Percentiles rank a stretch among this genome's conserved stretches.
Conservation (phyloP, 2,329 filamentous ascomycete genomes). For the Albifimbria verrucaria region DNA sequence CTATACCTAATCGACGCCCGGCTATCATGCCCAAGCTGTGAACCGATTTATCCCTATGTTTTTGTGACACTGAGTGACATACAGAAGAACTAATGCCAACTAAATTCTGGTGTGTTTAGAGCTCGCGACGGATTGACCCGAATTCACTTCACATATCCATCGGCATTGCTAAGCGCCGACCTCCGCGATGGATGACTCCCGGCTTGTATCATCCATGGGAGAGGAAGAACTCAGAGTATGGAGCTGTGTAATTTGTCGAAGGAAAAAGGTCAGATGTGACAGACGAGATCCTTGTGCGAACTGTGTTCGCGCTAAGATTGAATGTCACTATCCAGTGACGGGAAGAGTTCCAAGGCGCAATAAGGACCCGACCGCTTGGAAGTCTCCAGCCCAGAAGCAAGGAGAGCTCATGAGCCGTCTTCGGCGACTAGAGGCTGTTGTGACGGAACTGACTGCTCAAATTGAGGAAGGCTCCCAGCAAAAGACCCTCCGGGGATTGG, state of each 20-base stretch:
- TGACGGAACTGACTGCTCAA: slow-evolving; percentile 26
- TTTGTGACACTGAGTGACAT: background rate
- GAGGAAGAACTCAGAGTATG: slow-evolving; percentile 20
- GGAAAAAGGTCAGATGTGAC: slow-evolving; percentile 27
- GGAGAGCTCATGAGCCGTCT: slow-evolving; percentile 25
- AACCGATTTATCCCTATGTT: background rate
- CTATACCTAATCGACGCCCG: background rate
- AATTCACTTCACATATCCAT: background rate
- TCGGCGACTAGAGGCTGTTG: slow-evolving; percentile 24
- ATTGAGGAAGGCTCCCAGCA: slow-evolving; percentile 19
- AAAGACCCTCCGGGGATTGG: background rate
- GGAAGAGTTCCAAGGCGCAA: slow-evolving; percentile 24
- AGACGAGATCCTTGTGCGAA: slow-evolving; percentile 25
- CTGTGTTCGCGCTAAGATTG: slow-evolving; percentile 19
- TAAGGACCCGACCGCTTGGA: slow-evolving; percentile 11
- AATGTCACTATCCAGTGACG: slow-evolving; percentile 28
- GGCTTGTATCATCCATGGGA: background rate
- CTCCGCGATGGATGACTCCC: slow-evolving; percentile 3
- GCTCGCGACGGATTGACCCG: background rate
- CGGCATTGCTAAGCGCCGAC: slow-evolving; percentile 14
- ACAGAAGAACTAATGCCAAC: background rate
- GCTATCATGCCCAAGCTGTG: background rate
- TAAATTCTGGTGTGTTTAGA: background rate
- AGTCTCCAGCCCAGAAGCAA: slow-evolving; percentile 23
- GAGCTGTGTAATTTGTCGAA: slow-evolving; percentile 28